Evolutionary conservation across 768 basidiomycete genomes (phyloP).

Genomic region (Tulasnella calospora): DNA sequence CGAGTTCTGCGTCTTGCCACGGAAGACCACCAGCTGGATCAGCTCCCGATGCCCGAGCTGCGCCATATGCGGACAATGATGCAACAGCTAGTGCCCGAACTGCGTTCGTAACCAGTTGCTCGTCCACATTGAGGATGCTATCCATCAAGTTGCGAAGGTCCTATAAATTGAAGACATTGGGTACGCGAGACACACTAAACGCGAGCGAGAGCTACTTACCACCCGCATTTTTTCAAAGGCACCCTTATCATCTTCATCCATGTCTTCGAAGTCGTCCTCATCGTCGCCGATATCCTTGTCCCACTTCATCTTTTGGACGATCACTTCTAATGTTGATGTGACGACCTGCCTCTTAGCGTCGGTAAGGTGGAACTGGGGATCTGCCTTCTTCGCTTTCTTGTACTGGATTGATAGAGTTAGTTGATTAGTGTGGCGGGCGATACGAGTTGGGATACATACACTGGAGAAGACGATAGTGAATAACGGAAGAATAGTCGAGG

Average conservation of each 20-base stretch:
- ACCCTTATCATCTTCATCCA: conserved; percentile 78
- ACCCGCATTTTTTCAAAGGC: conserved; percentile 83
- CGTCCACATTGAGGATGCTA: conserved; percentile 78
- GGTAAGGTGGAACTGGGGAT: conserved; percentile 55
- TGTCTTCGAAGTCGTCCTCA: conserved; percentile 64
- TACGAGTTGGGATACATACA: conserved; percentile 47
- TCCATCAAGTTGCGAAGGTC: conserved; percentile 84
- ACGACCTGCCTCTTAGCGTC: conserved; percentile 72
- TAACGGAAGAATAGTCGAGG: conserved; percentile 76
- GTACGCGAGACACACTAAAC: conserved; percentile 25
- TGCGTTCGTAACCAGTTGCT: conserved; percentile 72
- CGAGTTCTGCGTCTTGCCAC: conserved; percentile 93
- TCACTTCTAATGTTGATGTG: conserved; percentile 65
- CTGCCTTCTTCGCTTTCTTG: conserved; percentile 55
- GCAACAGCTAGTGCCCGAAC: conserved; percentile 67
- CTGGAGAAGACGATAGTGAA: conserved; percentile 66
- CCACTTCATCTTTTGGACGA: conserved; percentile 89
- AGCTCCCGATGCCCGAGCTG: conserved; percentile 42
- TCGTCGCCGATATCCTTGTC: conserved; percentile 77
- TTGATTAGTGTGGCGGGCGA: conserved; percentile 21
- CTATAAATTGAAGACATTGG: conserved; percentile 40
- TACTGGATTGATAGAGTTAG: conserved; percentile 49
- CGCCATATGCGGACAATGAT: conserved; percentile 64
- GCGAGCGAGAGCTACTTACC: conserved; percentile 41
- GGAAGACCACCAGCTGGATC: conserved; percentile 43